These are phyloP conservation scores for Mycena haematopus DNA, from an alignment of 768 basidiomycete species.

Conservation along the genomic window DNA sequence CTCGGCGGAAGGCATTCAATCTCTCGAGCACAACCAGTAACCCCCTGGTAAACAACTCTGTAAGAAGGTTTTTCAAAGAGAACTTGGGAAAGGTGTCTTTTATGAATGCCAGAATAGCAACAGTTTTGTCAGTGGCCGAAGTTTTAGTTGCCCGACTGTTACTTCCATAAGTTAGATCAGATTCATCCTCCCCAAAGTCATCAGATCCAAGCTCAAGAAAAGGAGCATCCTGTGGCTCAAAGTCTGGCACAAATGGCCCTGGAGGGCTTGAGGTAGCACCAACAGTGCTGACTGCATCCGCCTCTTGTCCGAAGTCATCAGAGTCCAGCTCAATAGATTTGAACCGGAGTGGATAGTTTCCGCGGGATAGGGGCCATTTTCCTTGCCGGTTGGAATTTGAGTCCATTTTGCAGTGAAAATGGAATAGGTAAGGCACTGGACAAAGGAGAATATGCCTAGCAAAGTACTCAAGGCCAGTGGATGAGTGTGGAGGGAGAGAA, in stretches of 20 bases:
- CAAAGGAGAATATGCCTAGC: too few species aligned
- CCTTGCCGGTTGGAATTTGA: too few species aligned
- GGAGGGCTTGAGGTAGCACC: conserved; percentile 11
- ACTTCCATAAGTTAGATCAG: conserved; percentile 1
- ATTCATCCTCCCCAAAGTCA: background rate
- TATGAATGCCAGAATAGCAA: conserved; percentile 1
- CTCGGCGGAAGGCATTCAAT: background rate
- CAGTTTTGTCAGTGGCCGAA: background rate
- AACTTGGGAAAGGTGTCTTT: background rate
- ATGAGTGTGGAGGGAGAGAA: too few species aligned
- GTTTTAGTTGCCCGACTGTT: background rate
- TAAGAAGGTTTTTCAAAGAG: background rate
- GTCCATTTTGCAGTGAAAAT: too few species aligned
- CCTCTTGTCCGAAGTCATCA: background rate
- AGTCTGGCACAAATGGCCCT: background rate
- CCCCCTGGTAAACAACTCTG: background rate
- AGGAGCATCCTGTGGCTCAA: background rate
- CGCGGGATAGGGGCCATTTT: too few species aligned
- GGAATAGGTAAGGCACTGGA: too few species aligned
- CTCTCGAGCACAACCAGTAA: too few species aligned
- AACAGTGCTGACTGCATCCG: conserved; percentile 5
- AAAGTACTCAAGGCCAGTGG: too few species aligned
- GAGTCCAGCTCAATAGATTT: too few species aligned
- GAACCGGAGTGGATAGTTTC: too few species aligned
- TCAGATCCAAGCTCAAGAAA: background rate